phyloP scores from a whole-genome alignment of 78 protist species.

The Cavenderia fasciculata region DNA sequence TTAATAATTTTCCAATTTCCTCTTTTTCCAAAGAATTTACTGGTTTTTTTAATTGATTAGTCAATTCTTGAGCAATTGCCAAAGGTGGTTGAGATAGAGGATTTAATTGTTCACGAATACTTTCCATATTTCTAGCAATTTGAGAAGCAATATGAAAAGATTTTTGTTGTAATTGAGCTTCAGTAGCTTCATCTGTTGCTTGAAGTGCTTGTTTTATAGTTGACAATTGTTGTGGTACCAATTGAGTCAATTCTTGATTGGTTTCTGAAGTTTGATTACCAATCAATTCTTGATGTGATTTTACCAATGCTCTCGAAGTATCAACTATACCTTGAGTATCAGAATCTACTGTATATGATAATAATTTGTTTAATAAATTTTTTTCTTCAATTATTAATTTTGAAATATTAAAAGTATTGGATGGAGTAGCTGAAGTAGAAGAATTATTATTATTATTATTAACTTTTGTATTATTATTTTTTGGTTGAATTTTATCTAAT shows the following conservation, averaged over 20 bases:
- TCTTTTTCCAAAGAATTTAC: not conserved
- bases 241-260: constrained; percentile 17
- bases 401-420: not conserved
- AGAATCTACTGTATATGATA: constrained; percentile 3
- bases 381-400: constrained; percentile 3
- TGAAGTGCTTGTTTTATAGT: constrained; percentile 39
- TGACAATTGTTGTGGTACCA: constrained; percentile 32
- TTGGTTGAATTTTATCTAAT: not conserved
- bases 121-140: constrained; percentile 26
- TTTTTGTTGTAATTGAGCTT: constrained; percentile 1
- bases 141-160: not conserved
- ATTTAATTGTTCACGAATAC: not conserved
- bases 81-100: not conserved
- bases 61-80: no score
- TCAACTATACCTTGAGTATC: constrained; percentile 49
- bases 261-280: not conserved
- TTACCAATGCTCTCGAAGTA: constrained; percentile 33
- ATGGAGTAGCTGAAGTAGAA: not conserved
- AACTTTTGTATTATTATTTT: not conserved
- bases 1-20: not conserved
- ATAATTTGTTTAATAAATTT: not conserved
- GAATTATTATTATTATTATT: not conserved
- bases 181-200: constrained; percentile 6
- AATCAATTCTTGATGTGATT: constrained; percentile 46
- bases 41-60: constrained; percentile 1